These are phyloP conservation scores for Ophioceras dolichostomum DNA, from an alignment of 2,329 filamentous ascomycete species.

Conservation along the genomic window DNA sequence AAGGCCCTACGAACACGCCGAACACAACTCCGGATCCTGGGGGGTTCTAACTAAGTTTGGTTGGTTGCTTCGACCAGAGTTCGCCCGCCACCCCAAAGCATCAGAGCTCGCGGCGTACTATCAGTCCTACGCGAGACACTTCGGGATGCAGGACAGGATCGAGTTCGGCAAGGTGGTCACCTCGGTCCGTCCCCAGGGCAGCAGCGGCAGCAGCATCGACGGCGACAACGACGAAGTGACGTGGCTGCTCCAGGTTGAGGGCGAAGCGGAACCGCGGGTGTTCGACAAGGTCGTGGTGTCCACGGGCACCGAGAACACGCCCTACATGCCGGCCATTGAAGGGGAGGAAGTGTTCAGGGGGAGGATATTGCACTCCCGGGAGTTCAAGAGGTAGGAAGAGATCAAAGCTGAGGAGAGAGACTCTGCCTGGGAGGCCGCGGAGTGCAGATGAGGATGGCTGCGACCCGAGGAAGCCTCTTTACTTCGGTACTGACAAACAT, in stretches of 20 bases:
- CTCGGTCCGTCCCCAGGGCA: slow-evolving; percentile 9
- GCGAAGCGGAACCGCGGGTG: slow-evolving; percentile 6
- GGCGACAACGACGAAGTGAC: slow-evolving; percentile 5
- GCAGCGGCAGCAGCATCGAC: too few relatives aligned
- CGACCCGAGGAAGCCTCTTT: too few relatives aligned
- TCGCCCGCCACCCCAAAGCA: slow-evolving; percentile 12
- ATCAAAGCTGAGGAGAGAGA: too few relatives aligned
- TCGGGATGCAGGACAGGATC: slow-evolving; percentile 13
- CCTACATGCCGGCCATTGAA: slow-evolving; percentile 4
- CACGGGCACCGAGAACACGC: slow-evolving; percentile 5
- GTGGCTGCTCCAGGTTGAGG: slow-evolving; percentile 18
- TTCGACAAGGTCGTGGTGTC: slow-evolving; percentile 11
- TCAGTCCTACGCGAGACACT: slow-evolving; percentile 19
- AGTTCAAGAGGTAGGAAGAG: slow-evolving; percentile 7
- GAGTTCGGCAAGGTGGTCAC: slow-evolving; percentile 13
- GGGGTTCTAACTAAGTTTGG: too few relatives aligned
- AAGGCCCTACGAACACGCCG: background rate
- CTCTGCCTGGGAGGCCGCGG: too few relatives aligned
- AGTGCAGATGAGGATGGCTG: too few relatives aligned
- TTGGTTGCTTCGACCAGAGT: too few relatives aligned
- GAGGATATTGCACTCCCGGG: slow-evolving; percentile 6
- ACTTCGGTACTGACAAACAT: too few relatives aligned
- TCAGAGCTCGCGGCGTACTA: slow-evolving; percentile 18
- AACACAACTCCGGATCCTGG: background rate
- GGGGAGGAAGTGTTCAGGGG: slow-evolving; percentile 7